Evolutionary conservation across 2,329 filamentous ascomycete genomes (phyloP).

Genomic region (Cucurbitaria berberidis): DNA sequence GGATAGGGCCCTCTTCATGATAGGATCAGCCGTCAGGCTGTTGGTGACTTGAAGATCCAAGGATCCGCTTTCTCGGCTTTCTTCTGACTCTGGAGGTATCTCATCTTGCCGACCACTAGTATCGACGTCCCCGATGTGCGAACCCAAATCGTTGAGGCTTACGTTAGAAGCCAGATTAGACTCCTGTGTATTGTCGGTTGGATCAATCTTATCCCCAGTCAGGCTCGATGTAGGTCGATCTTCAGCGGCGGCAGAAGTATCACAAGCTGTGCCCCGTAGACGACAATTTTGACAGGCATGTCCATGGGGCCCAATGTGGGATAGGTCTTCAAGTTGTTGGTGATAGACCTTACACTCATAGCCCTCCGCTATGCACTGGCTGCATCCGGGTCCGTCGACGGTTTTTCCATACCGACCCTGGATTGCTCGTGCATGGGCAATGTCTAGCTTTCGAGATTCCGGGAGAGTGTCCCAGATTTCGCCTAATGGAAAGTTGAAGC

Average conservation of each 20-base stretch:
- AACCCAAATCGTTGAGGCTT: background rate
- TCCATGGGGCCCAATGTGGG: constrained; percentile 2
- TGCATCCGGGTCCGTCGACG: constrained; percentile 2
- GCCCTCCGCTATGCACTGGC: constrained; percentile 3
- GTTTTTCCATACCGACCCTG: constrained; percentile 7
- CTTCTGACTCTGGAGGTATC: background rate
- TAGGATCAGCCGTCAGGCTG: background rate
- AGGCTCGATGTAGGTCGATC: too few relatives aligned
- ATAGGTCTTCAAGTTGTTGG: background rate
- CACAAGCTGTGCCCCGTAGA: constrained; percentile 1
- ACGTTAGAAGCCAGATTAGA: background rate
- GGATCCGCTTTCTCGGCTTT: background rate
- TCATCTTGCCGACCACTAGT: background rate
- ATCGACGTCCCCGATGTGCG: background rate
- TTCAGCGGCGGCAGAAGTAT: background rate
- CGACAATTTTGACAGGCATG: constrained; percentile 14
- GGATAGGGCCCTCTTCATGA: background rate
- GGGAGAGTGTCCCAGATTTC: constrained; percentile 4
- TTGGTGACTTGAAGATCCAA: background rate
- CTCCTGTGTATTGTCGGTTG: background rate
- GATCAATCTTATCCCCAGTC: too few relatives aligned
- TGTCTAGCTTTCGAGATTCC: constrained; percentile 1
- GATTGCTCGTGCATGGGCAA: constrained; percentile 18
- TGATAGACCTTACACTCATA: constrained; percentile 14
- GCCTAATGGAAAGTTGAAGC: background rate